Evolutionary conservation across 306 rosid species (phyloP).

Genomic region (Abrus precatorius): DNA sequence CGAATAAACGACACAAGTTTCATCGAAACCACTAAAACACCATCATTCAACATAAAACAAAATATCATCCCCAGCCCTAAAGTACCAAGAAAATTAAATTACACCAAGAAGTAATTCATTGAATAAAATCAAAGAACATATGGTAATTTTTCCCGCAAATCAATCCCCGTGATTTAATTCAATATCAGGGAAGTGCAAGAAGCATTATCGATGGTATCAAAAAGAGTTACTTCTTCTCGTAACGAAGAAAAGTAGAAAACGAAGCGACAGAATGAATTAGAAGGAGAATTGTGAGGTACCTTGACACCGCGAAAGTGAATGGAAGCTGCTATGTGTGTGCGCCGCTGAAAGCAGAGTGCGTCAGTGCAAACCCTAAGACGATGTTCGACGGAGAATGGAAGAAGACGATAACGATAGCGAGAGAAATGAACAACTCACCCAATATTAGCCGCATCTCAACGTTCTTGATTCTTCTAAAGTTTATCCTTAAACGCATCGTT

Average conservation of each 20-base stretch:
- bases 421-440: constrained; percentile 28
- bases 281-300: constrained; percentile 10
- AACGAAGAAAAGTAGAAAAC: not conserved
- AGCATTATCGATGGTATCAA: not conserved
- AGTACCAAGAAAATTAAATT: constrained; percentile 20
- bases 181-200: not conserved
- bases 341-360: constrained; percentile 40
- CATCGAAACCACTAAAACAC: constrained; percentile 2
- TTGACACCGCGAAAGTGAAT: not conserved
- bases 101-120: not conserved
- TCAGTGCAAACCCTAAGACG: constrained; percentile 49
- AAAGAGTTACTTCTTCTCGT: not conserved
- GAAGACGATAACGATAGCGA: constrained; percentile 33
- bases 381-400: not conserved
- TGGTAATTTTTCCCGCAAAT: not conserved
- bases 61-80: not conserved
- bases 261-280: not conserved
- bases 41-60: not conserved
- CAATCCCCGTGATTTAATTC: not conserved
- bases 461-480: constrained; percentile 49
- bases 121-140: not conserved
- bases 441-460: constrained; percentile 46
- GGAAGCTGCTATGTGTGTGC: not conserved
- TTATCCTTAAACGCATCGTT: constrained; percentile 47
- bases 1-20: not conserved